Percentiles rank a stretch among this genome's conserved stretches.
phyloP scores from a whole-genome alignment of 352 stramenopile species.

The Pythium chondricola region DNA sequence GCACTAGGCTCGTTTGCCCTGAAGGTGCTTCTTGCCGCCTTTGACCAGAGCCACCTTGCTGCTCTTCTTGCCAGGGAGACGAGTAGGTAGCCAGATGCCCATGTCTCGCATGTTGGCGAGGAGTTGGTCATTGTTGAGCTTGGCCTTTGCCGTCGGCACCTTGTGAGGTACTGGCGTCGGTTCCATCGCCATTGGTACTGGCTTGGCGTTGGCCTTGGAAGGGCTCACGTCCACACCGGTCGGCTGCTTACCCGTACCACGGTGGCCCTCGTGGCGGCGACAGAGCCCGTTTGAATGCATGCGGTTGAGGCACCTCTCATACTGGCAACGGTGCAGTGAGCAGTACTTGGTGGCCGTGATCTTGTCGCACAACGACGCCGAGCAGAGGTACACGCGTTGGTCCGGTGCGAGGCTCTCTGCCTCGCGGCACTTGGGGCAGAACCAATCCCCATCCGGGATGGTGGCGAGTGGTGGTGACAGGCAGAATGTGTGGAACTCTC shows the following conservation, averaged over 20 bases:
- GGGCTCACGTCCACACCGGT: not conserved
- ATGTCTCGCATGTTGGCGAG: constrained; percentile 21
- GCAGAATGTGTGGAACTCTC: constrained; percentile 48
- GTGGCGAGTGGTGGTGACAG: constrained; percentile 33
- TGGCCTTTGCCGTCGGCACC: not conserved
- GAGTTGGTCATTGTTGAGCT: constrained; percentile 10
- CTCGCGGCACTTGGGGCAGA: constrained; percentile 31
- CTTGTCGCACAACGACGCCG: constrained; percentile 25
- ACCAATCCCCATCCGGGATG: constrained; percentile 44
- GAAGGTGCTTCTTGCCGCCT: not conserved
- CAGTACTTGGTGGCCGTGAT: constrained; percentile 38
- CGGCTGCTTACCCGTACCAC: not conserved
- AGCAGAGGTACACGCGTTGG: constrained; percentile 29
- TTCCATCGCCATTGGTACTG: no score
- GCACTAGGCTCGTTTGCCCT: not conserved
- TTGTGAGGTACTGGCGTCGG: not conserved
- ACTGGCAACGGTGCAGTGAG: constrained; percentile 26
- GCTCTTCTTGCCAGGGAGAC: not conserved
- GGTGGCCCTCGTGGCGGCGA: constrained; percentile 23
- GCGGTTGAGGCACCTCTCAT: constrained; percentile 24
- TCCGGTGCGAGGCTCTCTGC: constrained; percentile 18
- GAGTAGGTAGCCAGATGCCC: constrained; percentile 19
- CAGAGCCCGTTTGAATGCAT: constrained; percentile 24
- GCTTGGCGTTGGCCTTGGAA: not conserved
- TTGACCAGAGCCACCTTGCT: not conserved